Percentiles rank a stretch among this genome's conserved stretches.
phyloP scores from a whole-genome alignment of 2,329 filamentous ascomycete genomes.

The Pseudogymnoascus sp. region DNA sequence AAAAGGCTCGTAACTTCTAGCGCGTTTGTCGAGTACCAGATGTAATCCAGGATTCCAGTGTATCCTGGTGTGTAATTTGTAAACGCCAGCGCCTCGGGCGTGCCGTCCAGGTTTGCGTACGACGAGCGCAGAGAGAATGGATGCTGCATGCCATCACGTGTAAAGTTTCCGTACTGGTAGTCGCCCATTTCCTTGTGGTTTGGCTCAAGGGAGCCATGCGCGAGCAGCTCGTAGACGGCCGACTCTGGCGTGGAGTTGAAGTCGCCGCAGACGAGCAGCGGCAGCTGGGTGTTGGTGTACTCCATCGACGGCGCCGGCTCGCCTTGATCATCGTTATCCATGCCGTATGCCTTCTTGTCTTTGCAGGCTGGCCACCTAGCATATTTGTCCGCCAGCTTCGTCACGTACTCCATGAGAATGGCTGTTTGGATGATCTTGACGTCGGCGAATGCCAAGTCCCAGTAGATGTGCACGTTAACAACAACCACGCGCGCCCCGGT shows the following conservation, averaged over 20 bases:
- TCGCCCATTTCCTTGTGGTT: conserved; percentile 68
- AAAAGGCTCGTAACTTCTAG: conserved; percentile 59
- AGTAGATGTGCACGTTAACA: conserved; percentile 89
- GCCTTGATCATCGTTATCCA: conserved; percentile 42
- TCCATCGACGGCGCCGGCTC: conserved; percentile 75
- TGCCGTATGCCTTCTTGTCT: conserved; percentile 44
- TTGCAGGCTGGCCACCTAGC: conserved; percentile 69
- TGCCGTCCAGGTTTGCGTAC: conserved; percentile 73
- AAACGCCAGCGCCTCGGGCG: conserved; percentile 77
- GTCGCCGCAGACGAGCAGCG: conserved; percentile 84
- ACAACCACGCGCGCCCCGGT: conserved; percentile 90
- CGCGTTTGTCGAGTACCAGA: conserved; percentile 86
- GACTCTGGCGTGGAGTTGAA: conserved; percentile 88
- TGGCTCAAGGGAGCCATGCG: conserved; percentile 67
- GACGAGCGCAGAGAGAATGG: conserved; percentile 89
- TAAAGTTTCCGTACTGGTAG: conserved; percentile 88
- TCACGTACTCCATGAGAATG: conserved; percentile 87
- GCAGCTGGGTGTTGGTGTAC: conserved; percentile 83
- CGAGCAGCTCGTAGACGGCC: conserved; percentile 84
- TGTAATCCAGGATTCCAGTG: conserved; percentile 86
- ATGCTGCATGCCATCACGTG: conserved; percentile 83
- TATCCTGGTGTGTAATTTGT: conserved; percentile 98
- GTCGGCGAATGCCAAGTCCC: conserved; percentile 84
- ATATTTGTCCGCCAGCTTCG: conserved; percentile 78
- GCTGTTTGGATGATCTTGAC: conserved; percentile 96